Base-by-base conservation (phyloP, 805 yeast genomes). In the Millerozyma acaciae region DNA sequence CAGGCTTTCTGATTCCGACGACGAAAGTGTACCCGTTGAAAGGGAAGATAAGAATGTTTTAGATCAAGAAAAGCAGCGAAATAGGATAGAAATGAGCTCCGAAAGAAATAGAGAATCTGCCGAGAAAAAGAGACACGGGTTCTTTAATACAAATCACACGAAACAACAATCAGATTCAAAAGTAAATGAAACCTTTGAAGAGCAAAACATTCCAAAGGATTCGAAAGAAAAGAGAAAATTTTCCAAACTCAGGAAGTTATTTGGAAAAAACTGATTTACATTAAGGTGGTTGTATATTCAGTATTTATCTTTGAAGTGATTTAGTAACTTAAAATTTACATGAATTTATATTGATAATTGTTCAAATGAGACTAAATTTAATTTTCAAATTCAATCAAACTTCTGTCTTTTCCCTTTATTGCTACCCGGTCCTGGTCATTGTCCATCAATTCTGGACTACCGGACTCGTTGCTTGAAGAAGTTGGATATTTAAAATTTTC, bases 1-100 rank as follows among this genome's bases (percentile, higher is more conserved):
- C 1, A 65, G 85, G 44, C 72, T 78, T 40, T 65, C 63, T 4
- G 87, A 80, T 48, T 77, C 84, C 3, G 84, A 79, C 46, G 78
- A 80, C 9, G 85, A 79, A 31, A 54, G 35, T 20, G 22, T 4
- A 19, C 30, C 15, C 5, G n/a, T n/a, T n/a, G 23, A 12, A 7
- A 30, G 10, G 26, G 26, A n/a, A 28, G 10, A 26, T 13, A 9
- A 8, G 28, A 23, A n/a, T 15, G 26, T 6, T 12, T 6, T 8
- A 7, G 10, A 12, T 6, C 26, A 23, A 10, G 15, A 12, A n/a
- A 20, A 8, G 8, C 22, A 8, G 22, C n/a, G n/a, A n/a, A n/a
- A n/a, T n/a, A n/a, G n/a, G n/a, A n/a, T n/a, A n/a, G n/a, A n/a
- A n/a, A n/a, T n/a, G n/a, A n/a, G n/a, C n/a, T n/a, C n/a, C n/a